Evolutionary conservation across 805 yeast genomes (phyloP), one percentile per base, ranked within the genome.

Genomic region (Candida ortonii): DNA sequence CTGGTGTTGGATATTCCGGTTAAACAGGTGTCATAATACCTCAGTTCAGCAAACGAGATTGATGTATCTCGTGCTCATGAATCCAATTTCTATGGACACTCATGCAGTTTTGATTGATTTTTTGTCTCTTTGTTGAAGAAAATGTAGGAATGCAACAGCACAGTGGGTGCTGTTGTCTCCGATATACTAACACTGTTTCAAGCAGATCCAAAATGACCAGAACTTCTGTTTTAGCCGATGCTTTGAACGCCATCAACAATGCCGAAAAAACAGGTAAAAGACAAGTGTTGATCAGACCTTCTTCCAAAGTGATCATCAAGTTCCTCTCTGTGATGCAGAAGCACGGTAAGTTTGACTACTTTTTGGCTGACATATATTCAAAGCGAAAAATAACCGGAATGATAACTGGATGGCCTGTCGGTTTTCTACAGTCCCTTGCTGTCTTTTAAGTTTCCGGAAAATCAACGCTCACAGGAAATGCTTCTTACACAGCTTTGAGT

Each of bases 201-300:
- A 28, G 18, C 18, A 34, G 35, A 19, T 15, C 20, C 52, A 76
- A 64, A 70, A 88, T 90, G 97, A 87, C 97, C 71, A 89, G 97
- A 78, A 80, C 96, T 59, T 89, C 97, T 63, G 97, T 84, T 71
- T 84, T 89, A 70, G 96, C 96, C 67, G 97, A 89, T 78, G 97
- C 97, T 68, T 83, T 89, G 65, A 90, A 90, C 75, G 83, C 96
- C 62, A 89, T 89, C 73, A 88, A 89, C 90, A 89, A 90, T 73
- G 97, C 97, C 74, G 97, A 90, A 77, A 90, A 88, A 74, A 82
- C 96, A 71, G 97, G 97, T 73, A 90, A 89, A 79, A 85, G 97
- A 78, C 97, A 89, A 78, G 97, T 89, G 60, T 74, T 89, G 66
- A 82, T 89, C 73, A 86, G 97, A 82, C 97, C 97, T 56, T 87